Conservation (phyloP, 73 alveolate genomes). For the Stentor roeselii region DNA sequence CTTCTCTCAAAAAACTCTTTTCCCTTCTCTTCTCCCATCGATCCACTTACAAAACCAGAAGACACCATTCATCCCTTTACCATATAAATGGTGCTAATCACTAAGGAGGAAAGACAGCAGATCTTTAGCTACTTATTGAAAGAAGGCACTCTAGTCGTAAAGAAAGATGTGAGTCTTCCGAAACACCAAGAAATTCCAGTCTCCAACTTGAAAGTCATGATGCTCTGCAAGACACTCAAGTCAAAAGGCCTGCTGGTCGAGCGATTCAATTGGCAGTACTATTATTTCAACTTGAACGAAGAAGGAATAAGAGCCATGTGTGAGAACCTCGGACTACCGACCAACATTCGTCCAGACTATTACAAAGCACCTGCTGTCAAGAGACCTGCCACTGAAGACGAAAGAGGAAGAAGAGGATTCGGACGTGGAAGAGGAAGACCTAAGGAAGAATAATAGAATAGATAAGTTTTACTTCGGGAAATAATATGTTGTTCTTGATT, state of each 20-base stretch:
- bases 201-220: conserved; percentile 81
- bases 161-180: conserved; percentile 73
- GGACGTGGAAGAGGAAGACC: conserved; percentile 38
- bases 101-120: conserved; percentile 76
- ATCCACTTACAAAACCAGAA: background rate
- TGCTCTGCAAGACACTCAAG: conserved; percentile 74
- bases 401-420: conserved; percentile 46
- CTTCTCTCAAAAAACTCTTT: background rate
- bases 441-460: conserved; percentile 23
- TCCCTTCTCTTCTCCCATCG: background rate
- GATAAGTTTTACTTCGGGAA: no score
- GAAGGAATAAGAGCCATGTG: conserved; percentile 80
- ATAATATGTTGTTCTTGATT: background rate
- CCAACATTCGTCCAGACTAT: conserved; percentile 78
- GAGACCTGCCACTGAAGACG: conserved; percentile 35
- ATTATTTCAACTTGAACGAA: conserved; percentile 77
- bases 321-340: conserved; percentile 83
- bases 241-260: conserved; percentile 72
- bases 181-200: conserved; percentile 76
- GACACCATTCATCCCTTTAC: no score
- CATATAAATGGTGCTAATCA: conserved; percentile 85
- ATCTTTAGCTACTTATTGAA: conserved; percentile 71
- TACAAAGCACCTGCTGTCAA: conserved; percentile 55
- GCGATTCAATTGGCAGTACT: conserved; percentile 90
- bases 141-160: conserved; percentile 88